Evolutionary conservation across 805 yeast species (phyloP), one percentile per base, ranked within the genome.

Genomic region (Pichia pseudocactophila): DNA sequence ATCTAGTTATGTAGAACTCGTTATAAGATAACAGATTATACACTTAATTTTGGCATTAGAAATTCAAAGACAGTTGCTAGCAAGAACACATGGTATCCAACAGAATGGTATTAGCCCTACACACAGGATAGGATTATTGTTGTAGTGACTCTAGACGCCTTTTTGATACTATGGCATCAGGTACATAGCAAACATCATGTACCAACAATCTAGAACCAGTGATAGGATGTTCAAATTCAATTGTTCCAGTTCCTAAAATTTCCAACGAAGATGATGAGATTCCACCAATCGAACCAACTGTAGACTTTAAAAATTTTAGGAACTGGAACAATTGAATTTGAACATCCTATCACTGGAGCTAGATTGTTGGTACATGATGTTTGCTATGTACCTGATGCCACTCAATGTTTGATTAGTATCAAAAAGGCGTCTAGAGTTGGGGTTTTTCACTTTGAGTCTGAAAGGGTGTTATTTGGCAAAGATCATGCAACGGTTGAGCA

Each of bases 201-300:
- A 40, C 30, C 16, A 27, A 33, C 30, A 40, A 36, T n/a, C 34
- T 32, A 12, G 36, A 19, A 15, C 44, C 44, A 28, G 33, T 37
- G 18, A 36, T n/a, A n/a, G 25, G 17, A 13, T 37, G 26, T 12
- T 16, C 22, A 13, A 37, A 37, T 15, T 15, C 12, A 25, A 37
- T 37, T 18, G 40, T 37, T 12, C 34, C 40, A 28, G 27, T 18
- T 28, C 40, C 40, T 30, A 17, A 8, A 37, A 37, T 25, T n/a
- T 16, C 36, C 18, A 39, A 18, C 6, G 41, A n/a, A 7, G 34
- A 7, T 10, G 28, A 18, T n/a, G 35, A 12, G 19, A 39, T 39
- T 3, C 37, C 42, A 33, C 37, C 19, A 33, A 39, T 19, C 12
- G 33, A 33, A 30, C 42, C 31, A 26, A 32, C 7, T n/a, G 32